These are phyloP conservation scores for Musa acuminata DNA, from an alignment of 176 grass and related monocot genomes.

Conservation along the genomic window DNA sequence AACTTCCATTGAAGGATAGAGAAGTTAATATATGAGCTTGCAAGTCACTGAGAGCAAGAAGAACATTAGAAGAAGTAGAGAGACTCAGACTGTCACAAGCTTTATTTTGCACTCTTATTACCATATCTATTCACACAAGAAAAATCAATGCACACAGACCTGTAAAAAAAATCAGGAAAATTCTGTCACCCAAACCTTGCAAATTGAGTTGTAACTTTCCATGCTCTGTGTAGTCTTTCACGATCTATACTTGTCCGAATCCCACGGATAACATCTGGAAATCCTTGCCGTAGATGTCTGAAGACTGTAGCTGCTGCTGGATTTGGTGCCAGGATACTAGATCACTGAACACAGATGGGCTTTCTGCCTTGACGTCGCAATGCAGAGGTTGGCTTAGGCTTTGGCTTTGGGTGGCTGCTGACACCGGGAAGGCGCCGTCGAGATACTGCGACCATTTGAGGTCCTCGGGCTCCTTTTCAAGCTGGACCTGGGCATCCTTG, in stretches of 20 bases:
- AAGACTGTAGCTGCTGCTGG: conserved; percentile 18
- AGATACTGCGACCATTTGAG: conserved; percentile 34
- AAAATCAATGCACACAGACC: not conserved
- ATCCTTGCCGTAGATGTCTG: conserved; percentile 15
- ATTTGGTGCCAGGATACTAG: conserved; percentile 17
- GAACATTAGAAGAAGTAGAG: not conserved
- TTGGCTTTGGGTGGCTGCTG: conserved; percentile 6
- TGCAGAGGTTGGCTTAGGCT: conserved; percentile 7
- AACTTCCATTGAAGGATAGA: not conserved
- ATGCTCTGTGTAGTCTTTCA: not conserved
- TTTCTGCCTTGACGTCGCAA: conserved; percentile 22
- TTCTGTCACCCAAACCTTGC: not conserved
- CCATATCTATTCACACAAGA: not conserved
- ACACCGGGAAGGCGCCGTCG: conserved; percentile 20
- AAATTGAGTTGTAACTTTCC: not conserved
- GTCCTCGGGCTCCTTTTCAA: conserved; percentile 18
- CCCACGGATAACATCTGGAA: conserved; percentile 18
- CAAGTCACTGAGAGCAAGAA: not conserved
- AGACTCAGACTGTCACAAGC: not conserved
- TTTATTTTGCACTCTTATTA: not conserved
- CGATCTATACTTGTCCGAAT: conserved; percentile 22
- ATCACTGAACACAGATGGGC: conserved; percentile 15
- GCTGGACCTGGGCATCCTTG: conserved; percentile 5
- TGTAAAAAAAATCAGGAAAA: not conserved
- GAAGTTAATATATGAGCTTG: not conserved